phyloP scores from a whole-genome alignment of 2,329 filamentous ascomycete species.

The Xenoacremonium recifei region DNA sequence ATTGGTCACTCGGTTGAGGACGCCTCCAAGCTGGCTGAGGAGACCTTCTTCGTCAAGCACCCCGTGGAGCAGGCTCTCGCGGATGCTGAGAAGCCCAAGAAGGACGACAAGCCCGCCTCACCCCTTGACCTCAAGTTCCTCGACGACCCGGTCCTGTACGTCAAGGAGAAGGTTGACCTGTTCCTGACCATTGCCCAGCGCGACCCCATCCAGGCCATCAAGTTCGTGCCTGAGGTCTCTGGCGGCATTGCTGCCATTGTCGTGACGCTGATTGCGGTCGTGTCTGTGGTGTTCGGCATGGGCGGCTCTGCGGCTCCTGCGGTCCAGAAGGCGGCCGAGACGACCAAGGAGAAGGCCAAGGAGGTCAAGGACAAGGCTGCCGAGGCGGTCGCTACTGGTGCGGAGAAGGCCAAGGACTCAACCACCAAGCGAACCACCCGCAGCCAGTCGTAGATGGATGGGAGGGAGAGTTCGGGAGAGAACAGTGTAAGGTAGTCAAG shows the following conservation, averaged over 20 bases:
- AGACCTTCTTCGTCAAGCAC: constrained; percentile 89
- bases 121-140: constrained; percentile 80
- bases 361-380: constrained; percentile 67
- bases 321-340: constrained; percentile 67
- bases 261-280: constrained; percentile 67
- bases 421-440: constrained; percentile 59
- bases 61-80: constrained; percentile 78
- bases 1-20: constrained; percentile 96
- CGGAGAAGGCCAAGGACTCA: constrained; percentile 76
- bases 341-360: constrained; percentile 68
- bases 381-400: constrained; percentile 57
- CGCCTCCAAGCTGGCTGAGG: constrained; percentile 81
- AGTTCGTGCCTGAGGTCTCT: constrained; percentile 89
- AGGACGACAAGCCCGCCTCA: constrained; percentile 60
- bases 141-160: constrained; percentile 83
- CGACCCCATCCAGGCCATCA: constrained; percentile 80
- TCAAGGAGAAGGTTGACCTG: constrained; percentile 90
- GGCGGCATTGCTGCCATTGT: constrained; percentile 72
- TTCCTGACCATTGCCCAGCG: constrained; percentile 82
- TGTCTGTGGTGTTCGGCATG: constrained; percentile 64
- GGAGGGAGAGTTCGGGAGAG: not conserved
- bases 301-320: constrained; percentile 67
- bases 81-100: constrained; percentile 77
- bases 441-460: constrained; percentile 49
- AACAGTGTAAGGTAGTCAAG: not conserved